Evolutionary conservation across 768 basidiomycete genomes (phyloP), one percentile per base, ranked within the genome.

Genomic region (Calocybe gangraenosa): DNA sequence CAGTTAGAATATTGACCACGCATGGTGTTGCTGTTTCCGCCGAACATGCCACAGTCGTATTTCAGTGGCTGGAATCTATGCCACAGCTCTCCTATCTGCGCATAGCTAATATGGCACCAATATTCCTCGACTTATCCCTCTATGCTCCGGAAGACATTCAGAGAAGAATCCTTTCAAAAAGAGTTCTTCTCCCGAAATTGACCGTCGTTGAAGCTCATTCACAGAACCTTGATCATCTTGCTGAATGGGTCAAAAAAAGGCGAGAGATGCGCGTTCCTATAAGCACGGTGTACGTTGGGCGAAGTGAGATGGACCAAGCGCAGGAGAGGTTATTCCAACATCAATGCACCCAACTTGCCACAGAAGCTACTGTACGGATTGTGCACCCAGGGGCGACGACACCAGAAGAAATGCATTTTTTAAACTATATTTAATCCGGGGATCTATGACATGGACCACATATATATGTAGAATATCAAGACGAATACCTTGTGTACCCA

Each of bases 61-160:
- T 77, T 34, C 66, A 64, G 31, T 82, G 78, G 73, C 59, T 86
- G 22, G 61, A 73, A 38, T 75, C 81, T 17, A 78, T 85, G 73
- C 82, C 82, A 8, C 58, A 66, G 20, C 55, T 87, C 17, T 62
- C 54, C 33, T 79, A 73, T 54, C 61, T 78, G 22, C 73, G 78
- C 17, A 53, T 82, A 18, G 68, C 74, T n/a, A 66, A 67, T 36
- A 58, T 79, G 31, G 64, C 65, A 37, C 45, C 57, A 23, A 53
- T 62, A 17, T 56, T 82, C 36, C 66, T 83, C 40, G 63, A 74
- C 2, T 51, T 70, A n/a, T 78, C 85, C 54, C 63, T 73, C 40
- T 61, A 64, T 40, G 66, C 76, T 47, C 66, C 70, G 3, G 51
- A 53, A 31, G 52, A 42, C 19, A 45, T 53, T 42, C 28, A 47